Evolutionary conservation across 352 stramenopile species (phyloP), one percentile per base, ranked within the genome.

Genomic region (Peronospora destructor): DNA sequence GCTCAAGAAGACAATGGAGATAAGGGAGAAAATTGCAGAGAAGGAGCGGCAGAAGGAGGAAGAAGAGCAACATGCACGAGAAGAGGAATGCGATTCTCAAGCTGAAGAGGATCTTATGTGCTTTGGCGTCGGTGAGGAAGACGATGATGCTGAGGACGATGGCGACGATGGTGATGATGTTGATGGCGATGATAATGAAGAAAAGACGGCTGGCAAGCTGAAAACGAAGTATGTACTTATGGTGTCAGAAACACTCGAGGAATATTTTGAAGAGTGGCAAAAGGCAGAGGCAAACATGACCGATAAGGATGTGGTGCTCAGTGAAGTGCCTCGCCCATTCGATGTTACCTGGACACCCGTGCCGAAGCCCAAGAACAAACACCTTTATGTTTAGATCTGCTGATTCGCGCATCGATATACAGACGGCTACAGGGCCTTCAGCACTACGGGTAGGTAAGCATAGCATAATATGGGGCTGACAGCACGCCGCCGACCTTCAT

Each of bases 311-410:
- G 45, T 46, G 16, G 65, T 61, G 36, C 64, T 80, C 25, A 41
- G 52, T 21, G 53, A 86, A 25, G 28, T 82, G 45, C 64, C 63
- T 30, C 62, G 73, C 21, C 76, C 79, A 6, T 90, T 90, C 49
- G 79, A 90, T 51, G 79, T 87, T 53, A 87, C 76, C 25, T 90
- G 71, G 70, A 87, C 73, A 47, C 70, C 62, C 8, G 17, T 69
- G 42, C 72, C 74, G 13, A 68, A 70, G 39, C 36, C 73, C 32
- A 77, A 64, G 49, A 87, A 90, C 76, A 85, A 79, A 62, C 76
- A 90, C 67, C 65, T 87, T 71, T 90, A 86, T 56, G 65, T 87
- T 53, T 86, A 78, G 63, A 53, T 49, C 35, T 61, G 40, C 32
- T 41, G 48, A 43, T 42, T 25, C 35, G 44, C 23, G 17, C 50